Evolutionary conservation across 208 protist genomes (phyloP).

Genomic region (Leishmania tropica): DNA sequence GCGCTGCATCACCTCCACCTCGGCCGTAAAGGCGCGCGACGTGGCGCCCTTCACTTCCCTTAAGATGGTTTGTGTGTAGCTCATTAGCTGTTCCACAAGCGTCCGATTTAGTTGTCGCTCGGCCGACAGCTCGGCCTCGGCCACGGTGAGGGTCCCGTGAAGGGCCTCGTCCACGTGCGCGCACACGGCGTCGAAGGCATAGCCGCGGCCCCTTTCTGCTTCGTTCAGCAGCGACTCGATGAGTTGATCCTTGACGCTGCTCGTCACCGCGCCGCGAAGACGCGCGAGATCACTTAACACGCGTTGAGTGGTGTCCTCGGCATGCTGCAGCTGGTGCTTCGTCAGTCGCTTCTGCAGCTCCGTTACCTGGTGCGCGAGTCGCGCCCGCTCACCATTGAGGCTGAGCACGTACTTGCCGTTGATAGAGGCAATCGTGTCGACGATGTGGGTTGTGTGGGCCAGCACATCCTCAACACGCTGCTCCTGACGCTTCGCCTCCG

Average conservation of each 20-base stretch:
- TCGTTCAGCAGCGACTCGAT: slow-evolving; percentile 9
- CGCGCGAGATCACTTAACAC: slow-evolving; percentile 15
- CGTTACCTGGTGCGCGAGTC: slow-evolving; percentile 4
- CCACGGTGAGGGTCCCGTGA: slow-evolving; percentile 22
- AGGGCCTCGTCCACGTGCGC: slow-evolving; percentile 25
- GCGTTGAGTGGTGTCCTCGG: slow-evolving; percentile 7
- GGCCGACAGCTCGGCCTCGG: slow-evolving; percentile 35
- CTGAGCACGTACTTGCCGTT: slow-evolving; percentile 24
- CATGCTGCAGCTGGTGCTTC: neutral
- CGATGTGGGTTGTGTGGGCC: slow-evolving; percentile 33
- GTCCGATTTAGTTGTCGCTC: slow-evolving; percentile 44
- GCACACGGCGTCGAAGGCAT: slow-evolving; percentile 19
- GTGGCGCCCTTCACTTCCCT: slow-evolving; percentile 29
- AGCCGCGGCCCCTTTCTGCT: slow-evolving; percentile 11
- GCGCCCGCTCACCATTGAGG: slow-evolving; percentile 22
- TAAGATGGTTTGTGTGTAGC: slow-evolving; percentile 38
- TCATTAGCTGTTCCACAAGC: slow-evolving; percentile 45
- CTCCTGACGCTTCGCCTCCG: slow-evolving; percentile 19
- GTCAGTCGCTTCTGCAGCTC: slow-evolving; percentile 19
- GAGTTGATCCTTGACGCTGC: slow-evolving; percentile 23
- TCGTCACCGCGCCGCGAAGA: slow-evolving; percentile 11
- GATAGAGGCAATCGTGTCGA: slow-evolving; percentile 27
- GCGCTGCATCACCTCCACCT: slow-evolving; percentile 44
- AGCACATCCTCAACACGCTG: slow-evolving; percentile 33
- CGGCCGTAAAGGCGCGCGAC: slow-evolving; percentile 40